Percentiles rank a stretch among this genome's conserved stretches.
These are phyloP conservation scores for Vicia sativa DNA, from an alignment of 306 rosid genomes.

Conservation along the genomic window DNA sequence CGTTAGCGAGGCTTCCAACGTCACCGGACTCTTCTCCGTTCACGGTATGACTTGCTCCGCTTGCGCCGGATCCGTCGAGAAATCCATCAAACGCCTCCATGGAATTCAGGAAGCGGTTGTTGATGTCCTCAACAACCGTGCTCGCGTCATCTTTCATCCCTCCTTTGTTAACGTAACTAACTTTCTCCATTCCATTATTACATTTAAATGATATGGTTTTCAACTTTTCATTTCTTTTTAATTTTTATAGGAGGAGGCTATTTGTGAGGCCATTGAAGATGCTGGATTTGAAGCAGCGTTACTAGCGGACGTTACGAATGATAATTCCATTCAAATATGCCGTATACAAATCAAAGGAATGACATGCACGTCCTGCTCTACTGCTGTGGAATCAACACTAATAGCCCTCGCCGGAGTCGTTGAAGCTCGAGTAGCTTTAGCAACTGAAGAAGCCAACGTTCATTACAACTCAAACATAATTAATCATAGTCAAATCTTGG, in stretches of 20 bases:
- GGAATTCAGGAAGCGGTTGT: constrained; percentile 73
- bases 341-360: constrained; percentile 70
- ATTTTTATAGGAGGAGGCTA: constrained; percentile 52
- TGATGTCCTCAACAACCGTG: constrained; percentile 71
- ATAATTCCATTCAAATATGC: constrained; percentile 57
- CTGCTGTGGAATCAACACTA: constrained; percentile 68
- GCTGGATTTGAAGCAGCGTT: constrained; percentile 73
- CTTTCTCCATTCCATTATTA: not conserved
- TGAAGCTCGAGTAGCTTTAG: constrained; percentile 67
- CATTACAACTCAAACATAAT: constrained; percentile 62
- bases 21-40: constrained; percentile 59
- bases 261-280: constrained; percentile 71
- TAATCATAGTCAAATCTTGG: constrained; percentile 45
- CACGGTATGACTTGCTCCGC: constrained; percentile 79
- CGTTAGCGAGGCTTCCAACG: constrained; percentile 33
- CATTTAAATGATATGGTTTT: not conserved
- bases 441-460: constrained; percentile 81
- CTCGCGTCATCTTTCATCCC: constrained; percentile 64
- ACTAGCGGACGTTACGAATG: constrained; percentile 38
- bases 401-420: constrained; percentile 56
- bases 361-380: constrained; percentile 86
- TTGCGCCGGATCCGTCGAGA: constrained; percentile 78
- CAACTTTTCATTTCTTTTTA: not conserved
- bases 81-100: constrained; percentile 69
- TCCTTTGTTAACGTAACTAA: constrained; percentile 57